Evolutionary conservation across 2,329 filamentous ascomycete genomes (phyloP).

Genomic region (Penicillium sp.): DNA sequence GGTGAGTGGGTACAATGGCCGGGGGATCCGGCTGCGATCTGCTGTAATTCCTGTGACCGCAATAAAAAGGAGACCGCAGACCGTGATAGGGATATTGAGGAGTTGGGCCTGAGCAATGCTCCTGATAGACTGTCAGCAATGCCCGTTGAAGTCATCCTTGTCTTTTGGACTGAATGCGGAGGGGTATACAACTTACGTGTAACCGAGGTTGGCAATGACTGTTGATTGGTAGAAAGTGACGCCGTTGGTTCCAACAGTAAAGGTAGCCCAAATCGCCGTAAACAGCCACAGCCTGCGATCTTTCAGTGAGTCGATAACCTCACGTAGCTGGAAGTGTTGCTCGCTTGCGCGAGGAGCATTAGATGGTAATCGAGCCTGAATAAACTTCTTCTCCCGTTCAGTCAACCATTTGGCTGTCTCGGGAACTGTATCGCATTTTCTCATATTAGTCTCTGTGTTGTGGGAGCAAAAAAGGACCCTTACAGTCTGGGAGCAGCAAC

Average conservation of each 20-base stretch:
- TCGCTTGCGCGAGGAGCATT: constrained; percentile 45
- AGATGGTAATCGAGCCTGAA: constrained; percentile 46
- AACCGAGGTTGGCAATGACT: constrained; percentile 43
- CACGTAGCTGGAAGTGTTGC: constrained; percentile 40
- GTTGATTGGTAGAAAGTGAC: constrained; percentile 46
- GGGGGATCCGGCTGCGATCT: constrained; percentile 44
- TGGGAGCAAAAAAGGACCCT: neutral
- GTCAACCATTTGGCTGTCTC: constrained; percentile 47
- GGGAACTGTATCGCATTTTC: constrained; percentile 35
- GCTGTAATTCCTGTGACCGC: constrained; percentile 44
- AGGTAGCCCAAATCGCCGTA: constrained; percentile 47
- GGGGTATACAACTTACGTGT: constrained; percentile 34
- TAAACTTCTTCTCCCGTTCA: constrained; percentile 48
- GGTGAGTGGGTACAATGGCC: constrained; percentile 45
- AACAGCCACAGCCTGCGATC: constrained; percentile 48
- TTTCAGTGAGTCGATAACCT: constrained; percentile 41
- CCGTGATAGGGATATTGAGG: constrained; percentile 50
- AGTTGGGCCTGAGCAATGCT: constrained; percentile 50
- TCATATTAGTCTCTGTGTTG: neutral
- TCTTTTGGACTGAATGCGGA: neutral
- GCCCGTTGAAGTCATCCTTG: too few relatives aligned
- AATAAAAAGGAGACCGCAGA: constrained; percentile 45
- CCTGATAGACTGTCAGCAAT: constrained; percentile 19
- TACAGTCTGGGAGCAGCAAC: constrained; percentile 52
- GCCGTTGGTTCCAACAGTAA: constrained; percentile 48